Evolutionary conservation across 495 filamentous ascomycete species (phyloP).

Genomic region (Amphirosellinia nigrospora): DNA sequence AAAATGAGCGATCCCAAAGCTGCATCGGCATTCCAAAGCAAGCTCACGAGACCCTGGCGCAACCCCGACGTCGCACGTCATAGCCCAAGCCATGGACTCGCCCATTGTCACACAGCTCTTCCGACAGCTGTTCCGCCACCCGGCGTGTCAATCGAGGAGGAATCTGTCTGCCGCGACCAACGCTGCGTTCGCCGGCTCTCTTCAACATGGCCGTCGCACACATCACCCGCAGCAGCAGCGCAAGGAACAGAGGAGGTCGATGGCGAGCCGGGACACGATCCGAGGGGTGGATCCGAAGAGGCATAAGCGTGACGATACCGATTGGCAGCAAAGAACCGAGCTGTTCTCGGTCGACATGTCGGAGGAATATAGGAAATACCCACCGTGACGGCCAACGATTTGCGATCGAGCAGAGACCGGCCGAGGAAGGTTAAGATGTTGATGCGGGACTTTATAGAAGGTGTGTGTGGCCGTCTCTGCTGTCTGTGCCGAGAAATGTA

Average conservation of each 20-base stretch:
- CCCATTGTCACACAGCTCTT: conserved; percentile 79
- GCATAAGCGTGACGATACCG: conserved; percentile 48
- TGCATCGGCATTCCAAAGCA: conserved; percentile 18
- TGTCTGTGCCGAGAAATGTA: neutral
- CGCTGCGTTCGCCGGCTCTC: conserved; percentile 43
- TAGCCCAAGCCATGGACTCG: conserved; percentile 72
- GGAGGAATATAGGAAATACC: conserved; percentile 79
- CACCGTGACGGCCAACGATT: conserved; percentile 78
- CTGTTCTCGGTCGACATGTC: conserved; percentile 73
- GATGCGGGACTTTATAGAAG: conserved; percentile 95
- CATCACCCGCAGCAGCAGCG: conserved; percentile 36
- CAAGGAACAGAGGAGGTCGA: conserved; percentile 38
- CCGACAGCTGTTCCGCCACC: conserved; percentile 78
- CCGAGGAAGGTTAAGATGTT: conserved; percentile 94
- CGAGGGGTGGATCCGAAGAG: conserved; percentile 29
- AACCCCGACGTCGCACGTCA: conserved; percentile 1
- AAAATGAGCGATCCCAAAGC: conserved; percentile 2
- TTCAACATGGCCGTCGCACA: conserved; percentile 44
- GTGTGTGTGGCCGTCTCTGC: conserved; percentile 50
- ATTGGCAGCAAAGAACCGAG: conserved; percentile 83
- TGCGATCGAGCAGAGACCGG: conserved; percentile 73
- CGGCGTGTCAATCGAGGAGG: conserved; percentile 66
- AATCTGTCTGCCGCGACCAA: conserved; percentile 41
- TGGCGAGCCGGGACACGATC: conserved; percentile 29
- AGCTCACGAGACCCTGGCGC: conserved; percentile 25